Evolutionary conservation across 805 yeast species (phyloP).

Genomic region (Saturnispora serradocipensis): DNA sequence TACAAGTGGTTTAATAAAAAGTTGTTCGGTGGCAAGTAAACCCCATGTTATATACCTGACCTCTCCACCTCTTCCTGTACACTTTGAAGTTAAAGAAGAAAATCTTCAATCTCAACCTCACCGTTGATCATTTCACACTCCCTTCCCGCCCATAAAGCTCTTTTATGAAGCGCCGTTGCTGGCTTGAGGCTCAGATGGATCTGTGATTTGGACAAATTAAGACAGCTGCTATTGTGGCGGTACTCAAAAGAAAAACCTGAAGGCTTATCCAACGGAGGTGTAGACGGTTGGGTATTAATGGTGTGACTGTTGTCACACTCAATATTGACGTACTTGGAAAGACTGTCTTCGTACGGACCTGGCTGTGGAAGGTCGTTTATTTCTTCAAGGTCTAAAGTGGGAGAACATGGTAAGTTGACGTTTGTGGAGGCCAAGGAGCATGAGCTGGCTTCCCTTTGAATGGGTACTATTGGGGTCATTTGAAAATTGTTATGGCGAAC

Average conservation of each 20-base stretch:
- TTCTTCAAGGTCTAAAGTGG: neutral
- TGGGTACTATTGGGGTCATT: neutral
- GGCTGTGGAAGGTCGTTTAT: neutral
- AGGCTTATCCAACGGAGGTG: neutral
- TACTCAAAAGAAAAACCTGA: conserved; percentile 17
- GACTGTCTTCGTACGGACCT: neutral
- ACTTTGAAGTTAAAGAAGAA: neutral
- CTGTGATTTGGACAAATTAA: conserved; percentile 18
- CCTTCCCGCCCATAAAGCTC: conserved; percentile 26
- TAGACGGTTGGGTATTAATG: neutral
- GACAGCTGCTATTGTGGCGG: conserved; percentile 21
- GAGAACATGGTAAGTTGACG: conserved; percentile 3
- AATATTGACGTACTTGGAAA: conserved; percentile 1
- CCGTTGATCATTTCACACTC: conserved; percentile 25
- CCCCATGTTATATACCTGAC: neutral
- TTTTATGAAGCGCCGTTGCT: conserved; percentile 23
- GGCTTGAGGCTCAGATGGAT: conserved; percentile 2
- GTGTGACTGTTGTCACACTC: neutral
- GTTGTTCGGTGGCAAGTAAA: neutral
- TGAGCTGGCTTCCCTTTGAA: neutral
- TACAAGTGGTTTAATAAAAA: neutral
- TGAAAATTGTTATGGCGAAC: neutral
- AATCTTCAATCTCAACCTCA: conserved; percentile 5
- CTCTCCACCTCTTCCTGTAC: no score
- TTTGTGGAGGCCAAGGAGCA: conserved; percentile 4